Evolutionary conservation across 2,329 filamentous ascomycete species (phyloP), one percentile per base, ranked within the genome.

Genomic region (Calonectria henricotiae): DNA sequence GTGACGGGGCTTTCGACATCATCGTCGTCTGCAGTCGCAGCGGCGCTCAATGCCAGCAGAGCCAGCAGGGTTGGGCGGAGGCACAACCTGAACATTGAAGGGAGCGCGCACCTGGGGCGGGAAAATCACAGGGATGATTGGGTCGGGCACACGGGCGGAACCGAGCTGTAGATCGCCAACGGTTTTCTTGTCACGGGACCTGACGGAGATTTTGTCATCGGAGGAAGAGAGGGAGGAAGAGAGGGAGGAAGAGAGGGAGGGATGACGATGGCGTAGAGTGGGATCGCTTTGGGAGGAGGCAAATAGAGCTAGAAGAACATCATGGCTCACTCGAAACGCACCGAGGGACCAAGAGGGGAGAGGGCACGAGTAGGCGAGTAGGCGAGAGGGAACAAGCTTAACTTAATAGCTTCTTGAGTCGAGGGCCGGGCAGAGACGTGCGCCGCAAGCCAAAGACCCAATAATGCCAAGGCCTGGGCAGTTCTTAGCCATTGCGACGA

Each of bases 1-100:
- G 83, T 84, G 30, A 81, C 69, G n/a, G 79, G 73, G 27, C 75
- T 62, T 49, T 75, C 35, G 30, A 74, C 43, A 30, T 69, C 69
- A 58, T 75, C 43, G 25, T 75, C 39, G 30, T 68, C 68, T 68
- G 74, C 66, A 51, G 72, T 71, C 46, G 73, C 75, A 67, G 71
- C 69, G 64, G 73, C 68, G 68, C 71, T 77, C 37, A 79, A 62
- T 43, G 76, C 76, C 30, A 82, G 58, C 62, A 81, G 20, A 4
- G 74, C 70, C 64, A 82, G 70, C 69, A 78, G 71, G 13, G 70
- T 51, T 47, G 72, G 60, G 9, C 20, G 44, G 46, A 65, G 71
- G 54, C 58, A 60, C 58, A 69, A 68, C 54, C 54, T 32, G 62
- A 68, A 62, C 67, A 70, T 73, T 39, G 74, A n/a, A 61, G 11